These are phyloP conservation scores for Thermothelomyces thermophilus DNA, from an alignment of 2,329 filamentous ascomycete species.

Conservation along the genomic window DNA sequence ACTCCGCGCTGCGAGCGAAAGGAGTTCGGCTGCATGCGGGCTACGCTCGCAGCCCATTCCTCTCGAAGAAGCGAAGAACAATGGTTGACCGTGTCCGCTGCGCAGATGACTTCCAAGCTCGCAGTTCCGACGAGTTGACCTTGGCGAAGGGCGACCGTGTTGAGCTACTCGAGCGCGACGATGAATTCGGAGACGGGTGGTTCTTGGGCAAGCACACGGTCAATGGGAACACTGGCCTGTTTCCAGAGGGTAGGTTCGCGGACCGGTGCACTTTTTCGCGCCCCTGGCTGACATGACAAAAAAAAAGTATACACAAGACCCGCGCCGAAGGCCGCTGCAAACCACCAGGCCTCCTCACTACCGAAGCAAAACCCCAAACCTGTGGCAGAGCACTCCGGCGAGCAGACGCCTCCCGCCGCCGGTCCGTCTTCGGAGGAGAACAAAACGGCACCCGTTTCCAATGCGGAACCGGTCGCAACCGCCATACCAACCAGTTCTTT, in stretches of 20 bases:
- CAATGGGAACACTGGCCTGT: slow-evolving; percentile 69
- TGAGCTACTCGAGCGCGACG: slow-evolving; percentile 76
- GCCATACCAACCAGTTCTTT: slow-evolving; percentile 38
- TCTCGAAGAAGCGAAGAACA: not conserved
- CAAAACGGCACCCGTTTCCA: slow-evolving; percentile 10
- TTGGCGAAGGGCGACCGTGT: slow-evolving; percentile 79
- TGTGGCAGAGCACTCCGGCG: slow-evolving; percentile 25
- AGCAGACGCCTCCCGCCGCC: slow-evolving; percentile 15
- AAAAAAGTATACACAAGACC: slow-evolving; percentile 24
- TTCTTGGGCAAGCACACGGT: slow-evolving; percentile 69
- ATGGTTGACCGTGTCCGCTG: slow-evolving; percentile 12
- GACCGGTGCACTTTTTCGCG: slow-evolving; percentile 6
- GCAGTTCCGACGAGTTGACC: slow-evolving; percentile 88
- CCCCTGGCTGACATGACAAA: slow-evolving; percentile 22
- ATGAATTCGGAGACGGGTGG: slow-evolving; percentile 86
- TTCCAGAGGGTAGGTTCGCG: slow-evolving; percentile 64
- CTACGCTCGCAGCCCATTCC: not conserved
- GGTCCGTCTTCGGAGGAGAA: slow-evolving; percentile 11
- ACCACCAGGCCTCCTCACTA: slow-evolving; percentile 10
- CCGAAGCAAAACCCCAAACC: slow-evolving; percentile 26
- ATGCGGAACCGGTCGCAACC: slow-evolving; percentile 30
- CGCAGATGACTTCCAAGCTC: slow-evolving; percentile 82
- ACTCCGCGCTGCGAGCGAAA: not conserved
- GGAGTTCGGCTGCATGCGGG: not conserved
- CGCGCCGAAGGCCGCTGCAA: slow-evolving; percentile 18